Conservation (phyloP, 192 early-diverging fungal genomes). For the Chytriomyces sp. region DNA sequence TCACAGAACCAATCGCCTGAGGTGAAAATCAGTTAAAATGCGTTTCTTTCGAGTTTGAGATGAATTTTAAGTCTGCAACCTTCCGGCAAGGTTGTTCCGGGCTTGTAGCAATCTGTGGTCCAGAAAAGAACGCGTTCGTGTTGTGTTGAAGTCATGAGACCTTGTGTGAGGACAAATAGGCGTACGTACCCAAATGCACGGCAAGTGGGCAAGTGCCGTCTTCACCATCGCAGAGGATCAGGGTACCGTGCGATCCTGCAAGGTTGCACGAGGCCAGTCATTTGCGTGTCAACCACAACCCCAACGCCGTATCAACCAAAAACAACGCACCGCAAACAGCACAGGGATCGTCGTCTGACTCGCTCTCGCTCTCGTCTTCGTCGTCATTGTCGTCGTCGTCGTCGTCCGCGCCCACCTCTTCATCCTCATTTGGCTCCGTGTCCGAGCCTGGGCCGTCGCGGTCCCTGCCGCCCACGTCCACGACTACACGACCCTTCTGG, state of each 20-base stretch:
- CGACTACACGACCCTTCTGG: no score
- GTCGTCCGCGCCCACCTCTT: neutral
- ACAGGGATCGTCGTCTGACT: neutral
- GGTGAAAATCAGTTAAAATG: neutral
- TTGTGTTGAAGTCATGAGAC: neutral
- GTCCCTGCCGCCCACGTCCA: no score
- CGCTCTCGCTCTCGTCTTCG: neutral
- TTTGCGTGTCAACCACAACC: no score
- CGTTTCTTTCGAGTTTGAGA: neutral
- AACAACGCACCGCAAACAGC: neutral
- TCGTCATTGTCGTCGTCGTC: constrained; percentile 1
- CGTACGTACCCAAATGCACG: constrained; percentile 4
- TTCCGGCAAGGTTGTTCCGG: neutral
- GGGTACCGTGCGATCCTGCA: constrained; percentile 10
- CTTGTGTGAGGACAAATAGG: neutral
- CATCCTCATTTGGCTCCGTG: neutral
- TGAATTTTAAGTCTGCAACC: neutral
- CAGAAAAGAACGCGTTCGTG: neutral
- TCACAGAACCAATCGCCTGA: constrained; percentile 11
- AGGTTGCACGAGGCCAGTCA: no score
- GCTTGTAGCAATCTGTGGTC: constrained; percentile 9
- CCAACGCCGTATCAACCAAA: no score
- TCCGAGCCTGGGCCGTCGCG: no score
- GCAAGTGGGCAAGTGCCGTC: neutral
- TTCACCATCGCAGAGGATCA: constrained; percentile 20